phyloP scores from a whole-genome alignment of 1,139 yeast species.

The Lodderomyces elongisporus region DNA sequence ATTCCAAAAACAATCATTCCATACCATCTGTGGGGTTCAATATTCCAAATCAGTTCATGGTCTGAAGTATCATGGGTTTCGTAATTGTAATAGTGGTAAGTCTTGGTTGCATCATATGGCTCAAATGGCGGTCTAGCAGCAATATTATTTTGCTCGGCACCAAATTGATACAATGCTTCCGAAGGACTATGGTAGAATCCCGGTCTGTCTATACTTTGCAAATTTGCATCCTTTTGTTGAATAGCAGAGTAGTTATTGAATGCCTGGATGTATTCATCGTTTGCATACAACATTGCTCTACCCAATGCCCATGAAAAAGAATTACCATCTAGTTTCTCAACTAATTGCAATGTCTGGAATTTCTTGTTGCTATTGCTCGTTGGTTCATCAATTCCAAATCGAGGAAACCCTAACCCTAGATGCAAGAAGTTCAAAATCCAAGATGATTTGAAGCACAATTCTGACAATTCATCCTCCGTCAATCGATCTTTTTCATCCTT shows the following conservation, averaged over 20 bases:
- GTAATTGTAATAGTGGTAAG: conserved; percentile 25
- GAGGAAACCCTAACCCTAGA: conserved; percentile 69
- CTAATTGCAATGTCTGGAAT: conserved; percentile 52
- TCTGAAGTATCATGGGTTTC: conserved; percentile 24
- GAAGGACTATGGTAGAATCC: conserved; percentile 53
- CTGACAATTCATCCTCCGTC: conserved; percentile 36
- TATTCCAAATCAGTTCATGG: conserved; percentile 35
- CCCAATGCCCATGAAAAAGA: conserved; percentile 85
- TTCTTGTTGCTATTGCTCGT: conserved; percentile 19
- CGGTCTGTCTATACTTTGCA: conserved; percentile 12
- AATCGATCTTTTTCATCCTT: conserved; percentile 27
- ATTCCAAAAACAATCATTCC: conserved; percentile 49
- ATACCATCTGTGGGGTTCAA: conserved; percentile 50
- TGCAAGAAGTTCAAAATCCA: conserved; percentile 72
- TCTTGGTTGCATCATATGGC: conserved; percentile 18
- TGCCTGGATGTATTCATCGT: conserved; percentile 41
- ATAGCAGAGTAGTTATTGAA: conserved; percentile 28
- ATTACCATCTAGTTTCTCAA: conserved; percentile 58
- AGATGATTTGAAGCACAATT: conserved; percentile 62
- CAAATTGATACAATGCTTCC: conserved; percentile 42
- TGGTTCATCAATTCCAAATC: conserved; percentile 41
- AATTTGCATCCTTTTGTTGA: conserved; percentile 17
- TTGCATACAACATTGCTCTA: conserved; percentile 62
- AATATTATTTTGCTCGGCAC: conserved; percentile 49
- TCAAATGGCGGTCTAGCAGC: conserved; percentile 41